phyloP scores from a whole-genome alignment of 345 rosid species.

The Adansonia digitata region DNA sequence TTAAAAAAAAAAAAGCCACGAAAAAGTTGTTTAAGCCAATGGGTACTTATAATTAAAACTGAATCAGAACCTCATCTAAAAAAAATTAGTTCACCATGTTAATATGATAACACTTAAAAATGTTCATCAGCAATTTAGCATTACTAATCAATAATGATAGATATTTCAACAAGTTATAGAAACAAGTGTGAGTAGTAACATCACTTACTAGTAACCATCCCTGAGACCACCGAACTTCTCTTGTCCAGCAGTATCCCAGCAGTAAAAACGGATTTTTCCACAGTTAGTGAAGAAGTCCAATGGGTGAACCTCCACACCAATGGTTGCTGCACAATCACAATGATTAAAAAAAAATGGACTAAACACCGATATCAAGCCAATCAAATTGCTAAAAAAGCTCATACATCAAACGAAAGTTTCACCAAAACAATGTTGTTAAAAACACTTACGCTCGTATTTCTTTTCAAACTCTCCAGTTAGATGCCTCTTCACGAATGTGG shows the following conservation, averaged over 20 bases:
- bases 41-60: background rate
- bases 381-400: background rate
- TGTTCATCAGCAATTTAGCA: background rate
- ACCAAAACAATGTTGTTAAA: background rate
- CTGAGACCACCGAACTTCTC: slow-evolving; percentile 94
- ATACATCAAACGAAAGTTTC: too few relatives aligned
- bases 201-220: slow-evolving; percentile 91
- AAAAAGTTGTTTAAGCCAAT: background rate
- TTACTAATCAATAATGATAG: background rate
- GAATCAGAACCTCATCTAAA: background rate
- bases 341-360: background rate
- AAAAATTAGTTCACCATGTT: background rate
- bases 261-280: slow-evolving; percentile 84
- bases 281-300: slow-evolving; percentile 90
- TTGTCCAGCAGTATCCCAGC: slow-evolving; percentile 99
- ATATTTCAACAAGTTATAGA: background rate
- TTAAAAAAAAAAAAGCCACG: background rate
- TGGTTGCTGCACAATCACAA: slow-evolving; percentile 50
- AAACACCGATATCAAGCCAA: background rate
- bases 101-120: background rate
- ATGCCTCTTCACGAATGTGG: slow-evolving; percentile 89
- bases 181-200: too few relatives aligned
- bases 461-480: slow-evolving; percentile 93
- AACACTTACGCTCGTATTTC: slow-evolving; percentile 83
- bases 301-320: slow-evolving; percentile 96